Base-by-base conservation (phyloP, 495 filamentous ascomycete species). In the Neurospora sp. region DNA sequence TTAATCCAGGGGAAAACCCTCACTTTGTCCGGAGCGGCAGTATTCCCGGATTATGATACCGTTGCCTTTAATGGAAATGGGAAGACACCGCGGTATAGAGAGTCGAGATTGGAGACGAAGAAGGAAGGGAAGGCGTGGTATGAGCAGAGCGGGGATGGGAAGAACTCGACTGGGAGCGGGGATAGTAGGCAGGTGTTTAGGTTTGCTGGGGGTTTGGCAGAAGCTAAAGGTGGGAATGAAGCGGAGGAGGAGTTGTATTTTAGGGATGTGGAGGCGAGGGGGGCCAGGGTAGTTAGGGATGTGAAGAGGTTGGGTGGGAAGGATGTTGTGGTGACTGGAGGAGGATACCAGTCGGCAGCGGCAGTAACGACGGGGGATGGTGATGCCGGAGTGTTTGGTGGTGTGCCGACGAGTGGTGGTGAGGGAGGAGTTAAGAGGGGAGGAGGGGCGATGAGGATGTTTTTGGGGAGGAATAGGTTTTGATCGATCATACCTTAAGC, bases 1-100 rank as follows among this genome's bases (percentile, higher is more conserved):
- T 79, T 95, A 35, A 77, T 80, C 41, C 88, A 91, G 68, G 89
- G 90, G 8, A 86, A 93, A 12, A 74, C 85, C 0, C 81, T 89
- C 12, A 77, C 82, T 7, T 82, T 86, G 7, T 73, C 80, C 1
- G 91, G 90, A 2, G 78, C 85, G 9, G 83, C 88, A 9, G 88
- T 91, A 0, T 93, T 90, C 69, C 86, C 89, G 0, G 53, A 65
- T 35, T 35, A 65, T 18, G 53, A 65, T 0, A 35, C 53, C 8
- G 85, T 89, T 74, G 83, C 82, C 3, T 88, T 88, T 47, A 45
- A 71, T 4, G 73, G 73, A 6, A 71, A 40, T 9, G 70, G 65
- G 22, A 41, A 59, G 2, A 10, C 4, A 0, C 8, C 59, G 3
- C 77, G 77, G 8, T 82, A 83, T 40, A 75, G 72, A 1, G 87